Percentiles rank a stretch among this genome's conserved stretches.
Conservation (phyloP, 2,329 filamentous ascomycete genomes). For the Pseudocercospora eumusae region DNA sequence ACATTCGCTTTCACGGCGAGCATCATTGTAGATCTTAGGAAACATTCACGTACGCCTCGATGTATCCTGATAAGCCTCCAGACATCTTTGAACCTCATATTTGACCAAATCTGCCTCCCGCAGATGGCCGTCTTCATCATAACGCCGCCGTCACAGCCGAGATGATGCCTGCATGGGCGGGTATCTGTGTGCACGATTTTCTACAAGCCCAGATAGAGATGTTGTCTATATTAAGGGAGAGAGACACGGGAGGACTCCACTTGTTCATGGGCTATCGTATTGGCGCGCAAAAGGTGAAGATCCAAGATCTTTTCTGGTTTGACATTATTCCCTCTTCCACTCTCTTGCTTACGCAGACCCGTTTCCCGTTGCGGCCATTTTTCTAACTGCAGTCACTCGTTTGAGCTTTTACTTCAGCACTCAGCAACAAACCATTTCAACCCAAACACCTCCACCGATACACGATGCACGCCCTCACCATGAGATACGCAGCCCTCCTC, state of each 20-base stretch:
- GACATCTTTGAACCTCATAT: neutral
- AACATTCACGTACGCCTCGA: too few species aligned
- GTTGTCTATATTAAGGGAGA: constrained; percentile 1
- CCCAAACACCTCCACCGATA: neutral
- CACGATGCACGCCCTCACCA: constrained; percentile 15
- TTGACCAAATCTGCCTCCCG: neutral
- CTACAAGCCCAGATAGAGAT: neutral
- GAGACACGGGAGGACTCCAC: neutral
- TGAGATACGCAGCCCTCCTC: constrained; percentile 14
- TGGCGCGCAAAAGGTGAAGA: neutral
- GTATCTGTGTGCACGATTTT: constrained; percentile 9
- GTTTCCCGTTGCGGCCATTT: neutral
- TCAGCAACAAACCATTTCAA: neutral
- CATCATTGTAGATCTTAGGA: neutral
- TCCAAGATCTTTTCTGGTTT: neutral
- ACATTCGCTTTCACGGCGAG: neutral
- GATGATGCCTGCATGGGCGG: constrained; percentile 8
- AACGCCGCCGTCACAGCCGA: constrained; percentile 2
- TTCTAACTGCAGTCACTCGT: constrained; percentile 21
- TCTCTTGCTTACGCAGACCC: neutral
- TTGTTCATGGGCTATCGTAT: constrained; percentile 1
- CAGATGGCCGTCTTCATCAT: neutral
- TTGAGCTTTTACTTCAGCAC: neutral
- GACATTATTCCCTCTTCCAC: neutral
- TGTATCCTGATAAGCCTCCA: neutral